A percentile compares a stretch with the other conserved stretches of the same genome.
phyloP scores from a whole-genome alignment of 306 rosid genomes.

The Pachyrhizus erosus region DNA sequence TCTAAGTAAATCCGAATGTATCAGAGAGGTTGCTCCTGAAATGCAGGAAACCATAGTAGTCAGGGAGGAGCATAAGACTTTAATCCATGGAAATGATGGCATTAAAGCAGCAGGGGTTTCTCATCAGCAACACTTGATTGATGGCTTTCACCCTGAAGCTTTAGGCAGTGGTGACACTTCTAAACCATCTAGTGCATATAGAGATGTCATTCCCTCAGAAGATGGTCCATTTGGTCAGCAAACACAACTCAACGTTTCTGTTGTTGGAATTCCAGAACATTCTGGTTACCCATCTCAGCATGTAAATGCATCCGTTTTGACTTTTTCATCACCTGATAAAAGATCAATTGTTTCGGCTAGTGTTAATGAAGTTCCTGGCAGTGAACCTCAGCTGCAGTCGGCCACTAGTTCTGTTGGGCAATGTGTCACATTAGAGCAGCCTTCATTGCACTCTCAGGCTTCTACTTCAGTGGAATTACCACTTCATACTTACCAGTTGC shows the following conservation, averaged over 20 bases:
- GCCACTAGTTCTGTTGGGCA: conserved; percentile 50
- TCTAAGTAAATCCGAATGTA: conserved; percentile 47
- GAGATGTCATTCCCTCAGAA: conserved; percentile 36
- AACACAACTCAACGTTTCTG: conserved; percentile 44
- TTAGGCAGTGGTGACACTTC: conserved; percentile 41
- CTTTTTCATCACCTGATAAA: conserved; percentile 52
- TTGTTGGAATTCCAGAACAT: conserved; percentile 51
- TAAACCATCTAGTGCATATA: conserved; percentile 52
- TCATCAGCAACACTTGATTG: conserved; percentile 49
- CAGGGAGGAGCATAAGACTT: conserved; percentile 44
- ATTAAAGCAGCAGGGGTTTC: conserved; percentile 40
- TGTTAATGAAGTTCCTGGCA: conserved; percentile 50
- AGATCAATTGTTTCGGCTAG: conserved; percentile 47
- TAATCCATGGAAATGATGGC: conserved; percentile 43
- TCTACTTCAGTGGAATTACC: conserved; percentile 49
- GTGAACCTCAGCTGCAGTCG: conserved; percentile 51
- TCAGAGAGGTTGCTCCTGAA: conserved; percentile 48
- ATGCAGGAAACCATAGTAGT: conserved; percentile 44
- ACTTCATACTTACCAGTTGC: conserved; percentile 52
- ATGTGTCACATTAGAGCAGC: conserved; percentile 49
- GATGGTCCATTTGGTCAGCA: conserved; percentile 50
- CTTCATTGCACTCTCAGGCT: conserved; percentile 47
- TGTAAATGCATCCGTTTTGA: conserved; percentile 44
- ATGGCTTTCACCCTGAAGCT: conserved; percentile 47
- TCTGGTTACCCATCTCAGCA: conserved; percentile 46